Evolutionary conservation across 768 basidiomycete species (phyloP).

Genomic region (Lactarius sanguifluus): DNA sequence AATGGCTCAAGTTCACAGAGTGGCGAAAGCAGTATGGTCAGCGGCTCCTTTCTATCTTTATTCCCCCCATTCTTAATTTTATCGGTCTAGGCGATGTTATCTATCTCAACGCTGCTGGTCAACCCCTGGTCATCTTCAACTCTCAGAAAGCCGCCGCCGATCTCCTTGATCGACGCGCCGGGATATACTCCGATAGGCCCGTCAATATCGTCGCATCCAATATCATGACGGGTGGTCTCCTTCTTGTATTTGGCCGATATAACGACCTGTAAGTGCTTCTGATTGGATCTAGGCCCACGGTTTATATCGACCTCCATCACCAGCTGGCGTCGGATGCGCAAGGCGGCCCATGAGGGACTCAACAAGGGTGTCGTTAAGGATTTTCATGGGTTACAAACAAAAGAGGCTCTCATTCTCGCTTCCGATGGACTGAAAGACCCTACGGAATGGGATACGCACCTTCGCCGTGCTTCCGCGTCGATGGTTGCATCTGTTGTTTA

Average conservation of each 20-base stretch:
- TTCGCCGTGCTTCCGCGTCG: conserved; percentile 36
- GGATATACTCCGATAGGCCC: conserved; percentile 36
- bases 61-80: not conserved
- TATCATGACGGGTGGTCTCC: conserved; percentile 28
- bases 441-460: conserved; percentile 36
- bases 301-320: not conserved
- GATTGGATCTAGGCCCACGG: not conserved
- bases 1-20: conserved; percentile 28
- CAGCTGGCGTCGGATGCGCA: conserved; percentile 40
- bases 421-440: conserved; percentile 35
- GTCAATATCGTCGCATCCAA: conserved; percentile 26
- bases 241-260: conserved; percentile 27
- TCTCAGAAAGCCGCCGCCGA: conserved; percentile 34
- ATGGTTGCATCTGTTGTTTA: conserved; percentile 35
- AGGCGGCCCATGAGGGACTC: conserved; percentile 39
- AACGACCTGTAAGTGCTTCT: conserved; percentile 21
- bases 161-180: conserved; percentile 35
- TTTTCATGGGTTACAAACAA: conserved; percentile 34
- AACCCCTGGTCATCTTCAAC: conserved; percentile 34
- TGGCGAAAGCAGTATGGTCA: conserved; percentile 25
- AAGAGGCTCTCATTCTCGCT: conserved; percentile 37
- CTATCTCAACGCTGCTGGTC: conserved; percentile 31
- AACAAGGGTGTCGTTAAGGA: conserved; percentile 31
- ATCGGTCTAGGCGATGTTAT: conserved; percentile 20
- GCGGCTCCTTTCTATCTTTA: not conserved